phyloP scores from a whole-genome alignment of 1,284 basidiomycete species.

The Phenoliferia sp. region DNA sequence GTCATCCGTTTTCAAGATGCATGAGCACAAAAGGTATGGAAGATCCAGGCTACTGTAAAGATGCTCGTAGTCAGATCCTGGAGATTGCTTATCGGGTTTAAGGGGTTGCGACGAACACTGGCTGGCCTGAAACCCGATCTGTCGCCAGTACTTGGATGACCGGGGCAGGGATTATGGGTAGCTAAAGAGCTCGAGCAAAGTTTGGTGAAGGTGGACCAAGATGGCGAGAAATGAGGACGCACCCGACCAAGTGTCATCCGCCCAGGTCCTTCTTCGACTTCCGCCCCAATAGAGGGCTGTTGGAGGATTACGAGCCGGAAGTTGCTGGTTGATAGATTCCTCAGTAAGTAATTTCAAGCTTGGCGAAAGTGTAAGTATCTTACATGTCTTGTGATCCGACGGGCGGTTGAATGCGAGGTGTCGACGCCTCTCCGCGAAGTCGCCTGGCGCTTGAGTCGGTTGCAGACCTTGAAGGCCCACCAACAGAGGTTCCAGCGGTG shows the following conservation, averaged over 20 bases:
- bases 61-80: neutral
- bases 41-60: slow-evolving; percentile 19
- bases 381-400: too few species aligned
- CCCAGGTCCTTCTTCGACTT: slow-evolving; percentile 1
- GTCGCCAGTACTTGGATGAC: slow-evolving; percentile 31
- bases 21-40: slow-evolving; percentile 33
- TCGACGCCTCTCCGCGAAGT: too few species aligned
- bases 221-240: neutral
- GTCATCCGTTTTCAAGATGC: slow-evolving; percentile 52
- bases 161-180: slow-evolving; percentile 34
- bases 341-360: too few species aligned
- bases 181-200: slow-evolving; percentile 6
- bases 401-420: too few species aligned
- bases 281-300: slow-evolving; percentile 26
- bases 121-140: slow-evolving; percentile 10
- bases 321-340: too few species aligned
- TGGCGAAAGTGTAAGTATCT: too few species aligned
- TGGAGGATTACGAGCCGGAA: slow-evolving; percentile 4
- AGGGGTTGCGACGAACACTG: slow-evolving; percentile 20
- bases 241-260: slow-evolving; percentile 23
- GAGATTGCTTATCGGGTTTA: neutral
- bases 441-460: too few species aligned
- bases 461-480: too few species aligned
- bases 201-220: neutral
- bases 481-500: too few species aligned